phyloP scores from a whole-genome alignment of 495 filamentous ascomycete genomes.

The Talaromyces borbonicus region DNA sequence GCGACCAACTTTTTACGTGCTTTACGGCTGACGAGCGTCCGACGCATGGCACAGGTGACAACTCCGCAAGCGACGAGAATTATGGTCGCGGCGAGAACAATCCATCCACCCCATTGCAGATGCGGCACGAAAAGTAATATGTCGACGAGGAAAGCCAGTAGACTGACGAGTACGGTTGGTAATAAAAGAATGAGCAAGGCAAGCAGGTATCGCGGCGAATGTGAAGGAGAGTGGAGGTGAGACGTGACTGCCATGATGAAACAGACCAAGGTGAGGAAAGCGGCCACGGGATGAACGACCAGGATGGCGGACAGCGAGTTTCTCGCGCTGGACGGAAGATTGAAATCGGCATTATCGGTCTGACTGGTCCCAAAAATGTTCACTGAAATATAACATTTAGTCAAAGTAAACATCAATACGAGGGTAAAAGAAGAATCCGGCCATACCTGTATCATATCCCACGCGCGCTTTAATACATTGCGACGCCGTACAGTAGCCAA shows the following conservation, averaged over 20 bases:
- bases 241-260: conserved; percentile 68
- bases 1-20: conserved; percentile 84
- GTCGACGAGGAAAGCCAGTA: conserved; percentile 87
- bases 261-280: conserved; percentile 75
- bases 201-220: conserved; percentile 83
- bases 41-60: conserved; percentile 93
- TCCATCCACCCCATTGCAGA: conserved; percentile 86
- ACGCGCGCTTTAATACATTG: conserved; percentile 65
- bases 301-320: conserved; percentile 83
- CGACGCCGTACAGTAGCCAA: conserved; percentile 67
- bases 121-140: conserved; percentile 95
- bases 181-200: conserved; percentile 75
- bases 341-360: conserved; percentile 48
- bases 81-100: conserved; percentile 86
- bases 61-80: conserved; percentile 74
- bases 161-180: conserved; percentile 71
- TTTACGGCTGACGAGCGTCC: conserved; percentile 85
- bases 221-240: conserved; percentile 84
- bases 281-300: conserved; percentile 86
- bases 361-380: conserved; percentile 33
- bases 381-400: conserved; percentile 19
- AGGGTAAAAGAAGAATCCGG: conserved; percentile 6
- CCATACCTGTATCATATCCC: conserved; percentile 80
- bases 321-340: conserved; percentile 63
- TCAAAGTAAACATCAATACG: conserved; percentile 7